Evolutionary conservation across 2,329 filamentous ascomycete species (phyloP).

Genomic region (Pezicula carpinea): DNA sequence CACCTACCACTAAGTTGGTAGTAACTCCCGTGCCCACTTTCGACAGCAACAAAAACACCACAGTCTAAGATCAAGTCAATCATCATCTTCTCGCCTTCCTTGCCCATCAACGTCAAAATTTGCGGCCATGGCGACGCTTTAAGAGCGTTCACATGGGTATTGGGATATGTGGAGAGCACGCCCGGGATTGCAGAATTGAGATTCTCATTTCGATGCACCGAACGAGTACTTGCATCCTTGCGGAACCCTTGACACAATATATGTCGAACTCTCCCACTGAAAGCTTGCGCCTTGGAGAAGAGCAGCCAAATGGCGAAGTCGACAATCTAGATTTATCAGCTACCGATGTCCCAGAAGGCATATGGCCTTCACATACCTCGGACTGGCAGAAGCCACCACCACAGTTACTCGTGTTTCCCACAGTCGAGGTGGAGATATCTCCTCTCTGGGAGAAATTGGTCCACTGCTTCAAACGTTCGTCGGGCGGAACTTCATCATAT

Average conservation of each 20-base stretch:
- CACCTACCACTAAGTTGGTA: conserved; percentile 72
- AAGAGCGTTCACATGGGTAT: conserved; percentile 64
- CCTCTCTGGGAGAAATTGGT: conserved; percentile 60
- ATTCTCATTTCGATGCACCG: conserved; percentile 18
- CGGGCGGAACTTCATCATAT: conserved; percentile 13
- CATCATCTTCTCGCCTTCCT: conserved; percentile 72
- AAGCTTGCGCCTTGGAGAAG: conserved; percentile 54
- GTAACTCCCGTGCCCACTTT: conserved; percentile 58
- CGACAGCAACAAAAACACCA: conserved; percentile 66
- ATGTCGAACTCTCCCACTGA: conserved; percentile 57
- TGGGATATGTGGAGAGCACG: conserved; percentile 58
- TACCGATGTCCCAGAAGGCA: not conserved
- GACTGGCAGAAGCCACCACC: conserved; percentile 50
- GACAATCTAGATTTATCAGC: conserved; percentile 51
- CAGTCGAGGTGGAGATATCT: conserved; percentile 50
- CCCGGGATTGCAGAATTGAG: conserved; percentile 55
- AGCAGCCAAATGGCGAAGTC: conserved; percentile 75
- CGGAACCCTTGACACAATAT: conserved; percentile 81
- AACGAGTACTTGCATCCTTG: conserved; percentile 31
- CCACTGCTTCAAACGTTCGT: conserved; percentile 50
- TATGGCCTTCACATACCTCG: conserved; percentile 47
- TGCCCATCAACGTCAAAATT: conserved; percentile 68
- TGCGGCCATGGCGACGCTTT: conserved; percentile 71
- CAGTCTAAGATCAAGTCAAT: conserved; percentile 71
- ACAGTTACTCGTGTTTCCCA: conserved; percentile 37